These are phyloP conservation scores for Tylopilus rubrobrunneus DNA, from an alignment of 768 basidiomycete genomes.

Conservation along the genomic window DNA sequence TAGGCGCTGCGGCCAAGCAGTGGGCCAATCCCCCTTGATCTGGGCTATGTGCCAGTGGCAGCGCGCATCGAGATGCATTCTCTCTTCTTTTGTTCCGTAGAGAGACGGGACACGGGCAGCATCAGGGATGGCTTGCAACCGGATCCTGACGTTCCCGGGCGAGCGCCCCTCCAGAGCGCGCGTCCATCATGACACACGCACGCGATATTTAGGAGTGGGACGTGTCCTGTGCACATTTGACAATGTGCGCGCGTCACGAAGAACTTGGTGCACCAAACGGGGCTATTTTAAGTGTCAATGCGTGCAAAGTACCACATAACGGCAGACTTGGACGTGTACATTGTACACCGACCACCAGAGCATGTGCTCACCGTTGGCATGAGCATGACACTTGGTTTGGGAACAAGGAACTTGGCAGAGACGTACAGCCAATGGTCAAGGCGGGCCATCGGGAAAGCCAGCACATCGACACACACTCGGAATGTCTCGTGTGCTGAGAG, in stretches of 20 bases:
- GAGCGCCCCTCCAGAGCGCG: too few relatives aligned
- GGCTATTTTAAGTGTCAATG: neutral
- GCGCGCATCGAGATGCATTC: too few relatives aligned
- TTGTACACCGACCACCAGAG: neutral
- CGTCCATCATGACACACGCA: too few relatives aligned
- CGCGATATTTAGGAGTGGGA: neutral
- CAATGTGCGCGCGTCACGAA: neutral
- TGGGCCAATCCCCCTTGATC: neutral
- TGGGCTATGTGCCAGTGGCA: neutral
- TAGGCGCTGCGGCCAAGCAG: neutral
- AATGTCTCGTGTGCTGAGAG: too few relatives aligned
- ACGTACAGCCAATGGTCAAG: neutral
- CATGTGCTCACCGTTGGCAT: neutral
- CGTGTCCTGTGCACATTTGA: neutral
- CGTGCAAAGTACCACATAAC: neutral
- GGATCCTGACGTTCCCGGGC: too few relatives aligned
- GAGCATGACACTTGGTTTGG: too few relatives aligned
- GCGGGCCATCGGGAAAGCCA: neutral
- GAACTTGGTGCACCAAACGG: neutral
- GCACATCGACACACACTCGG: neutral
- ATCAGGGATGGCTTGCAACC: too few relatives aligned
- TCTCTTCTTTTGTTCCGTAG: neutral
- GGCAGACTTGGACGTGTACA: neutral
- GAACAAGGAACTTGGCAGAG: neutral
- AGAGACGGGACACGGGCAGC: too few relatives aligned